Percentiles rank a stretch among this genome's conserved stretches.
phyloP scores from a whole-genome alignment of 352 stramenopile genomes.

The Phytopythium sindhum region DNA sequence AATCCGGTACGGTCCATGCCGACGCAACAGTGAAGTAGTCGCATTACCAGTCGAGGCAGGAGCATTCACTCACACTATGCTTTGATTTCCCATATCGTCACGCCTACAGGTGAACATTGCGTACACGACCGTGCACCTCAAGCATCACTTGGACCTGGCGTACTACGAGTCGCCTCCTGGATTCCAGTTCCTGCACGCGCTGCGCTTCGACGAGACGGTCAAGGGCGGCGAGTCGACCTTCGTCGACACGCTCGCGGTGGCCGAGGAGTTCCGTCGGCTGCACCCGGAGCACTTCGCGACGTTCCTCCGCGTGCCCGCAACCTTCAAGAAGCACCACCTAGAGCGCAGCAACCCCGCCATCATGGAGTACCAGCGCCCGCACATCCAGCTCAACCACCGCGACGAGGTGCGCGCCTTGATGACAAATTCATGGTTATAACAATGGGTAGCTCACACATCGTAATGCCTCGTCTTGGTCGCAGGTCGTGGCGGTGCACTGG shows the following conservation, averaged over 20 bases:
- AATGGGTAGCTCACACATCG: not conserved
- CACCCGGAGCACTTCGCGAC: conserved; percentile 72
- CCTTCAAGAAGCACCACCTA: conserved; percentile 93
- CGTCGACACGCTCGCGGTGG: conserved; percentile 78
- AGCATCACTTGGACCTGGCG: conserved; percentile 93
- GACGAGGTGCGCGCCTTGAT: conserved; percentile 38
- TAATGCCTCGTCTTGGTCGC: not conserved
- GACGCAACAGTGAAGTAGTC: not conserved
- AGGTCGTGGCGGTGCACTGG: conserved; percentile 91
- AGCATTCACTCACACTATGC: conserved; percentile 1
- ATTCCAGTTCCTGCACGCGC: conserved; percentile 93
- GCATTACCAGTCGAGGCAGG: not conserved
- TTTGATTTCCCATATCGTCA: not conserved
- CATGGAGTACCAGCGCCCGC: conserved; percentile 94
- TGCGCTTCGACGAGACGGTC: conserved; percentile 85
- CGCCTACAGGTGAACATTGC: conserved; percentile 89
- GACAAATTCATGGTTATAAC: not conserved
- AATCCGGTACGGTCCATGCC: conserved; percentile 47
- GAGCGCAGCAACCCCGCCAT: conserved; percentile 83
- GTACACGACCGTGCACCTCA: conserved; percentile 89
- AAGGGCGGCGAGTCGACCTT: conserved; percentile 83
- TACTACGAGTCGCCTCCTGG: conserved; percentile 97
- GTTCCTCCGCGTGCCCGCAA: conserved; percentile 85
- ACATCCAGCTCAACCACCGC: conserved; percentile 89
- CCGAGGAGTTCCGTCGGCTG: conserved; percentile 56